phyloP scores from a whole-genome alignment of 768 basidiomycete genomes.

The Hydnum rufescens region DNA sequence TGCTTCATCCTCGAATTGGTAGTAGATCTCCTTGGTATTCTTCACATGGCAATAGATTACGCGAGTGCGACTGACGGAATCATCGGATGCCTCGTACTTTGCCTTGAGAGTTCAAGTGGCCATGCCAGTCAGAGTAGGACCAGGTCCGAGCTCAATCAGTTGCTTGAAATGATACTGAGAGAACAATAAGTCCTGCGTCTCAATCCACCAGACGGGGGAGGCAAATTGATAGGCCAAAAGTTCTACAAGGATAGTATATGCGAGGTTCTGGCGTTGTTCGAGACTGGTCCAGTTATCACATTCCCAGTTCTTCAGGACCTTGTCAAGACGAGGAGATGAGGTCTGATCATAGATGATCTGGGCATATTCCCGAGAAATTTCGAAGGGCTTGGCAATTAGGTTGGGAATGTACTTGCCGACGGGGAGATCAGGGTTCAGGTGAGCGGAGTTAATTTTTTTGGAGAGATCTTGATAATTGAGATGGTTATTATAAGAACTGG shows the following conservation, averaged over 20 bases:
- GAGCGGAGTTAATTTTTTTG: constrained; percentile 86
- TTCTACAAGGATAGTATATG: constrained; percentile 92
- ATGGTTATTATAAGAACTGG: not conserved
- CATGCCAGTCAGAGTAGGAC: constrained; percentile 92
- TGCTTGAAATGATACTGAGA: constrained; percentile 72
- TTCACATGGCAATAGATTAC: constrained; percentile 85
- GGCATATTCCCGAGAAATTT: constrained; percentile 67
- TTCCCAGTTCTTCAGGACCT: constrained; percentile 88
- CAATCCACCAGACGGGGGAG: constrained; percentile 97
- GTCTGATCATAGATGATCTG: constrained; percentile 96
- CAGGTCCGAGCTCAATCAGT: constrained; percentile 88
- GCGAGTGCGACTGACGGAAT: constrained; percentile 59
- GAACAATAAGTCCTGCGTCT: constrained; percentile 94
- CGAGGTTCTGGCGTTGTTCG: constrained; percentile 78
- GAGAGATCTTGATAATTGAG: constrained; percentile 66
- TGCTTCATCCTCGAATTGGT: constrained; percentile 82
- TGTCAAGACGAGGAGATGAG: constrained; percentile 82
- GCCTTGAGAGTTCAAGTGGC: constrained; percentile 74
- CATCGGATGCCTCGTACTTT: constrained; percentile 83
- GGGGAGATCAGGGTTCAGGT: constrained; percentile 87
- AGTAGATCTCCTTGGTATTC: constrained; percentile 93
- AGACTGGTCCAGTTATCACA: constrained; percentile 66
- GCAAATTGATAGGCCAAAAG: constrained; percentile 96
- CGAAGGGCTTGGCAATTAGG: constrained; percentile 75
- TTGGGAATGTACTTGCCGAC: constrained; percentile 95